phyloP scores from a whole-genome alignment of 2,329 filamentous ascomycete species.

The Xylaria digitata region DNA sequence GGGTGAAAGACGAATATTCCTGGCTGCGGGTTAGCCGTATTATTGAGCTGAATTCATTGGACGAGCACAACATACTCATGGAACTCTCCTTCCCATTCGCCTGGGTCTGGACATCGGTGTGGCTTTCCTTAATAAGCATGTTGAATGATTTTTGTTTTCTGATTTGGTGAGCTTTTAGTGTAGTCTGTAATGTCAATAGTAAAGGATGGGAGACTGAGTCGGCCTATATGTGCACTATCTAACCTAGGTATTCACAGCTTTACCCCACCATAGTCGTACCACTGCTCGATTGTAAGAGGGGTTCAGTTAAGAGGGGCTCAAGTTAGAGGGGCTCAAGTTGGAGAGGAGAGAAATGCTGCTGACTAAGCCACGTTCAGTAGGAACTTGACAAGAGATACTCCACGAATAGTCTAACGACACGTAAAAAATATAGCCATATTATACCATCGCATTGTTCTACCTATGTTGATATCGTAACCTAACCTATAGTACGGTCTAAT shows the following conservation, averaged over 20 bases:
- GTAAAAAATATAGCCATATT: conserved; percentile 1
- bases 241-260: conserved; percentile 2
- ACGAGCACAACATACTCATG: conserved; percentile 58
- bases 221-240: too few species aligned
- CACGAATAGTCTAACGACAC: not conserved
- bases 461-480: not conserved
- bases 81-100: conserved; percentile 65
- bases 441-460: conserved; percentile 14
- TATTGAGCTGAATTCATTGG: not conserved
- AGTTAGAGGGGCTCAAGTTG: conserved; percentile 14
- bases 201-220: not conserved
- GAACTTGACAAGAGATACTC: not conserved
- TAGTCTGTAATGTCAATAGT: not conserved
- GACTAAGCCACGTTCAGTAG: conserved; percentile 6
- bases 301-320: conserved; percentile 10
- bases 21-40: conserved; percentile 52
- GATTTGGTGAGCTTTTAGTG: not conserved
- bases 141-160: conserved; percentile 35
- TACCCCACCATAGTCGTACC: conserved; percentile 31
- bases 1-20: conserved; percentile 93
- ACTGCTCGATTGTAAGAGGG: too few species aligned
- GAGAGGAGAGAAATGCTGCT: conserved; percentile 21
- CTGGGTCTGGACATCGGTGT: conserved; percentile 62
- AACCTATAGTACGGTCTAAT: not conserved
- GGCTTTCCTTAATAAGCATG: conserved; percentile 67